phyloP scores from a whole-genome alignment of 345 rosid genomes.

The Eucalyptus pauciflora region DNA sequence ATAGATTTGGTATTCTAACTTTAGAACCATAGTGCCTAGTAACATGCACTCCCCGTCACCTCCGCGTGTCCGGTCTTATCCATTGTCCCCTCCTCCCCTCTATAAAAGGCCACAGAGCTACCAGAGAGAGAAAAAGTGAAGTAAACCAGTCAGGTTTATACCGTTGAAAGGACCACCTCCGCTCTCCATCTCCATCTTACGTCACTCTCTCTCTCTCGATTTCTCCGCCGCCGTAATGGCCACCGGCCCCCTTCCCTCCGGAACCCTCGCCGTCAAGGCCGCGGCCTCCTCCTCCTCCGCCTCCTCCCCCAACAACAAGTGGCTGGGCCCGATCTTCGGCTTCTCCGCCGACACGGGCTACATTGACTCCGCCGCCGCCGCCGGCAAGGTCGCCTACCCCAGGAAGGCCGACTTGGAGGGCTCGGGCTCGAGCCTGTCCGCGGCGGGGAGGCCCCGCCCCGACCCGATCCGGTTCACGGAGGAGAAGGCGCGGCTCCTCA shows the following conservation, averaged over 20 bases:
- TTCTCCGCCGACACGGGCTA: slow-evolving; percentile 43
- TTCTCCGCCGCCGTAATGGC: slow-evolving; percentile 11
- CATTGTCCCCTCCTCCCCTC: background rate
- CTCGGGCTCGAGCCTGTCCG: background rate
- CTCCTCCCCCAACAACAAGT: background rate
- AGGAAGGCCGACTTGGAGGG: background rate
- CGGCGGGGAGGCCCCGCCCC: slow-evolving; percentile 13
- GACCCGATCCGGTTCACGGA: slow-evolving; percentile 41
- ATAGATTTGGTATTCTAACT: accelerated
- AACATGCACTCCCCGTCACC: background rate
- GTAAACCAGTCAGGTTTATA: background rate
- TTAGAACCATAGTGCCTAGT: background rate
- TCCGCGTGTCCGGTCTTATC: slow-evolving; percentile 24
- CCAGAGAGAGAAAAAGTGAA: background rate
- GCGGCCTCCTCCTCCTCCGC: background rate
- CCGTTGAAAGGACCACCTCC: background rate
- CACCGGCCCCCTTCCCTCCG: slow-evolving; percentile 9
- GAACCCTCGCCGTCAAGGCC: slow-evolving; percentile 3
- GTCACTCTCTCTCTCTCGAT: background rate
- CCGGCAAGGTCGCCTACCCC: background rate
- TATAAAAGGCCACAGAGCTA: background rate
- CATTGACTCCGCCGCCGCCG: slow-evolving; percentile 1
- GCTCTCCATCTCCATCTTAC: background rate
- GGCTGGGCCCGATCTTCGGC: slow-evolving; percentile 57
- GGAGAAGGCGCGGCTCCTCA: slow-evolving; percentile 55